Percentiles rank a stretch among this genome's conserved stretches.
These are phyloP conservation scores for Pestalotiopsis sp. DNA, from an alignment of 2,329 filamentous ascomycete species.

Conservation along the genomic window DNA sequence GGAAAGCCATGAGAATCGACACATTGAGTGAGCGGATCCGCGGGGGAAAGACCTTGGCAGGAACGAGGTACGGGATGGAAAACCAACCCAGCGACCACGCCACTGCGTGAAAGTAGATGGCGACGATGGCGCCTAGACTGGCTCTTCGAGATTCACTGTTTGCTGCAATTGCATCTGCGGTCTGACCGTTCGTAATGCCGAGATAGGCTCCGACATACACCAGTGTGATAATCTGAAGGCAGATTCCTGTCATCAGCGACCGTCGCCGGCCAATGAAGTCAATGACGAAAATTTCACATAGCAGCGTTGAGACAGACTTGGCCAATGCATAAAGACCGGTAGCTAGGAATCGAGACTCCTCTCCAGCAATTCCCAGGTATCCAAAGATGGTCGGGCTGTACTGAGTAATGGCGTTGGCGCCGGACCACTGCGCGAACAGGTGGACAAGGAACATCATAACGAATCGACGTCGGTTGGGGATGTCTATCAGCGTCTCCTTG, in stretches of 20 bases:
- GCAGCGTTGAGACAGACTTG: conserved; percentile 68
- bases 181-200: conserved; percentile 28
- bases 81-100: conserved; percentile 52
- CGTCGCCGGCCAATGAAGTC: conserved; percentile 28
- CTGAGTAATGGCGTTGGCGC: conserved; percentile 73
- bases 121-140: conserved; percentile 41
- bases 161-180: conserved; percentile 17
- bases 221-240: conserved; percentile 33
- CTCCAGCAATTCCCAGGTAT: conserved; percentile 48
- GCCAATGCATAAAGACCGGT: conserved; percentile 79
- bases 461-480: conserved; percentile 31
- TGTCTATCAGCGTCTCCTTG: conserved; percentile 34
- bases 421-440: conserved; percentile 30
- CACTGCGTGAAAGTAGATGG: conserved; percentile 45
- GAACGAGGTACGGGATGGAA: conserved; percentile 46
- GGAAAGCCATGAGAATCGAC: conserved; percentile 45
- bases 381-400: conserved; percentile 71
- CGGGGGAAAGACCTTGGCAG: conserved; percentile 46
- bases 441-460: conserved; percentile 33
- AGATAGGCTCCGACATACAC: conserved; percentile 33
- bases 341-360: conserved; percentile 52
- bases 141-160: conserved; percentile 29
- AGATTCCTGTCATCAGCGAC: conserved; percentile 36
- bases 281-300: conserved; percentile 43
- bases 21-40: conserved; percentile 42